Base-by-base conservation (phyloP, 108 stramenopile genomes). In the Cyclotella choctawhatcheeana region DNA sequence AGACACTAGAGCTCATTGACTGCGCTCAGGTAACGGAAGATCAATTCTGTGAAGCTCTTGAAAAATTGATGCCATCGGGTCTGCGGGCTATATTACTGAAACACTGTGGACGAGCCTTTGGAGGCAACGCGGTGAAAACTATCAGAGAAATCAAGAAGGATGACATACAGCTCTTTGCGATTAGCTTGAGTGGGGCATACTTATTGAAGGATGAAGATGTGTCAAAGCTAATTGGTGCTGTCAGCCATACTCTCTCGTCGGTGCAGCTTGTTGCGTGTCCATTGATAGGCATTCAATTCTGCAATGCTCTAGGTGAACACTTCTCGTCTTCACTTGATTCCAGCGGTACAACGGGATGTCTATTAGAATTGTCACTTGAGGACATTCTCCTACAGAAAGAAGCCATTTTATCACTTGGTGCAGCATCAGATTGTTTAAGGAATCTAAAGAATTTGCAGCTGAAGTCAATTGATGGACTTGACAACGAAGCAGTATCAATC, bases 101-200 rank as follows among this genome's bases (percentile, higher is more conserved):
- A 8, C 88, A 91, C 67, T 87, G 86, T 25, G 93, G 93, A 25
- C 74, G 93, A 24, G 89, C 85, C 37, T 91, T 94, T 73, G 93
- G 93, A 32, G 56, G 65, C 0, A 68, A 83, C 55, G 85, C 88
- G 17, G 86, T 89, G 6, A 50, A 87, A 21, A 64, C 69, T 10
- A 71, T 90, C 35, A 60, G 73, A 17, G 58, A 64, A 10, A 37
- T 76, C 26, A 55, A 68, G 14, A 44, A 32, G 26, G 72, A 61
- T 2, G 65, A 84, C 7, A 29, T 75, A 67, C 51, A 71, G 48
- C 70, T 94, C 18, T 79, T 75, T 70, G 86, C 86, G 51, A 56
- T 94, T 24, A 85, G 86, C 13, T 84, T 94, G 62, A 75, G 76
- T 60, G 93, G 93, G 29, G 93, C 90, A 44, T 94, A 94, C 66